Conservation (phyloP, 2,329 filamentous ascomycete species). For the Cercospora canescens region DNA sequence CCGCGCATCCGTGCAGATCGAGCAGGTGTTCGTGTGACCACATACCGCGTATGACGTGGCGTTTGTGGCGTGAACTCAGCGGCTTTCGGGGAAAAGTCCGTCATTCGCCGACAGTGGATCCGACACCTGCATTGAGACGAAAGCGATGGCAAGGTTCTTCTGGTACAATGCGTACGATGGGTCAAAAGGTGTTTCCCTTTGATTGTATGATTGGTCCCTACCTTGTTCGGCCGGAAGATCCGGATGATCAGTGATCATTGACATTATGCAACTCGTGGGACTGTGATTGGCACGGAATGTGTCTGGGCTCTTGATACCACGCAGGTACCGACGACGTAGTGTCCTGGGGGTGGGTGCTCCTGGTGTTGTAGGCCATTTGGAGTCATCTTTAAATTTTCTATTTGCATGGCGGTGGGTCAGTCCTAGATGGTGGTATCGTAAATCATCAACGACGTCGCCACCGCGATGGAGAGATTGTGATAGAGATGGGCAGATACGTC, state of each 20-base stretch:
- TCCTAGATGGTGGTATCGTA: not conserved
- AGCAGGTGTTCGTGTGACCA: not conserved
- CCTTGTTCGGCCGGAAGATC: not conserved
- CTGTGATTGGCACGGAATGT: not conserved
- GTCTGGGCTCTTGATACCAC: not conserved
- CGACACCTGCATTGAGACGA: not conserved
- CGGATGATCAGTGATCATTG: not conserved
- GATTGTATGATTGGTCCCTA: not conserved
- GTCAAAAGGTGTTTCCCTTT: not conserved
- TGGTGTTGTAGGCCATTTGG: not conserved
- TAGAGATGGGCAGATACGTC: not conserved
- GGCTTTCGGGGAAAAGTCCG: not conserved
- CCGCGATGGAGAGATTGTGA: not conserved
- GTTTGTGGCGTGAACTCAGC: not conserved
- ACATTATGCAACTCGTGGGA: not conserved
- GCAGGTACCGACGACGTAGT: too few species aligned
- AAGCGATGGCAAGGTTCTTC: not conserved
- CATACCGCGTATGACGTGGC: not conserved
- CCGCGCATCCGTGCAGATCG: not conserved
- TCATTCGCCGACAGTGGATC: not conserved
- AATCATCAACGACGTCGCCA: not conserved
- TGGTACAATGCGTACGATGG: not conserved
- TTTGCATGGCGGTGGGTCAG: not conserved
- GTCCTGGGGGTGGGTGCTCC: not conserved
- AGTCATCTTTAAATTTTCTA: not conserved